Percentiles rank a stretch among this genome's conserved stretches.
Evolutionary conservation across 495 filamentous ascomycete genomes (phyloP).

Genomic region (Massariosphaeria phaeospora): DNA sequence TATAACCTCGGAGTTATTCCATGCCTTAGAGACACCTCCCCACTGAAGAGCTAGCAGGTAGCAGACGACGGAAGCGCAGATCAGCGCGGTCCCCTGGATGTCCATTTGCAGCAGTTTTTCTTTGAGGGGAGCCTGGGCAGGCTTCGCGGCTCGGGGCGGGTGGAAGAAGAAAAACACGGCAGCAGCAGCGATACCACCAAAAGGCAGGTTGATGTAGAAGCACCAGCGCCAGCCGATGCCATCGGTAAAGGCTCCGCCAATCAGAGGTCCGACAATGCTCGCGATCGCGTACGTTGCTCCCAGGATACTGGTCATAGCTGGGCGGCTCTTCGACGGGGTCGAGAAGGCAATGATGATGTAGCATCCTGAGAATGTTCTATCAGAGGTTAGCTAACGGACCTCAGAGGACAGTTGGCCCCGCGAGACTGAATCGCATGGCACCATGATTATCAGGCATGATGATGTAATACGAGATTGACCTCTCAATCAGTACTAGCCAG

Average conservation of each 20-base stretch:
- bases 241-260: constrained; percentile 48
- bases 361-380: constrained; percentile 31
- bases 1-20: constrained; percentile 10
- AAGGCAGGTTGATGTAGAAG: constrained; percentile 31
- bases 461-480: no score
- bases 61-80: constrained; percentile 7
- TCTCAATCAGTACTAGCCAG: no score
- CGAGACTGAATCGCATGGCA: no score
- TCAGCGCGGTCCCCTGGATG: constrained; percentile 12
- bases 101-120: constrained; percentile 24
- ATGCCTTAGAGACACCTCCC: constrained; percentile 5
- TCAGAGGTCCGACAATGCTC: constrained; percentile 45
- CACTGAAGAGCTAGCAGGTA: constrained; percentile 20
- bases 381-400: no score
- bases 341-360: constrained; percentile 38
- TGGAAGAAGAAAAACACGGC: constrained; percentile 16
- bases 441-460: no score
- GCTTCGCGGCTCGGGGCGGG: not conserved
- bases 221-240: no score
- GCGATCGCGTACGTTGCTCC: constrained; percentile 42
- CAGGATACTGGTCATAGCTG: constrained; percentile 42
- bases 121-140: constrained; percentile 4
- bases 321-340: constrained; percentile 37
- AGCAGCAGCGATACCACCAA: constrained; percentile 4
- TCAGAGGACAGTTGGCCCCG: no score